Conservation (phyloP, 805 yeast species). For the Dipodascus geniculatus region DNA sequence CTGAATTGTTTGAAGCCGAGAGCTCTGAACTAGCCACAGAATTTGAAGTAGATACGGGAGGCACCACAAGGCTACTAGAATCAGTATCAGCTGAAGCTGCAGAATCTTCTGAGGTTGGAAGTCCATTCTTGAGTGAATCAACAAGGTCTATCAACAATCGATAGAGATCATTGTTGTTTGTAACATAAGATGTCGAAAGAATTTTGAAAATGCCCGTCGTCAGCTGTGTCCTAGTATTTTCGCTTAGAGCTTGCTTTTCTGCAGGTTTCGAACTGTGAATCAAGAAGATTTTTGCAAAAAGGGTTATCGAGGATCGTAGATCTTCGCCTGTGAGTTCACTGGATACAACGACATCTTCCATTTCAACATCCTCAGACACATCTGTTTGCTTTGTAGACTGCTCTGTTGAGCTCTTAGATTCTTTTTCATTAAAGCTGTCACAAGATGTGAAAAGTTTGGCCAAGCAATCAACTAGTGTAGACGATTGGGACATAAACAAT, state of each 20-base stretch:
- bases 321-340: constrained; percentile 5
- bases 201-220: background rate
- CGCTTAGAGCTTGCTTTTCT: background rate
- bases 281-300: constrained; percentile 18
- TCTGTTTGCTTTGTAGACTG: no score
- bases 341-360: background rate
- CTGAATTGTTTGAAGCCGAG: constrained; percentile 8
- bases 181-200: background rate
- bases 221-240: background rate
- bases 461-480: constrained; percentile 9
- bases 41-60: background rate
- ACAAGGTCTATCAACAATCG: background rate
- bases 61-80: background rate
- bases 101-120: background rate
- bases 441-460: constrained; percentile 2
- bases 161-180: background rate
- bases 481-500: constrained; percentile 7
- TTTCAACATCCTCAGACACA: background rate
- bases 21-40: constrained; percentile 1
- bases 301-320: constrained; percentile 12
- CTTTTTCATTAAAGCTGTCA: background rate
- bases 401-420: background rate
- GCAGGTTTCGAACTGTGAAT: constrained; percentile 11
- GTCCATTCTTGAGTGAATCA: background rate
- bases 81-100: background rate